phyloP scores from a whole-genome alignment of 441 rosid genomes.

The Biscutella laevigata region DNA sequence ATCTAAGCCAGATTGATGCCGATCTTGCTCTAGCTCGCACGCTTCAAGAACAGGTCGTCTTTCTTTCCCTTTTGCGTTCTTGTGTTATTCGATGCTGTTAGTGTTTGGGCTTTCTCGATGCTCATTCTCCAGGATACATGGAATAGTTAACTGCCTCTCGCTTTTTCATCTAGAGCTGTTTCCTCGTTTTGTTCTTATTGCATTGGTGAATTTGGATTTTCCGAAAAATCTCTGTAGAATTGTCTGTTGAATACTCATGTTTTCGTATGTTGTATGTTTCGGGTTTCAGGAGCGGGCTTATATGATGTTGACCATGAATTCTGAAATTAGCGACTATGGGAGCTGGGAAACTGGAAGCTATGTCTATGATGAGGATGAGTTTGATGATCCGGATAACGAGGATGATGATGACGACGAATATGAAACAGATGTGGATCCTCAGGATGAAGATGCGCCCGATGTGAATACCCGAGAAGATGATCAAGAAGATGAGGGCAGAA shows the following conservation, averaged over 20 bases:
- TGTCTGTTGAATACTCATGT: conserved; percentile 3
- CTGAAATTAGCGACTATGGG: conserved; percentile 63
- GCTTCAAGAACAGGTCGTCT: conserved; percentile 80
- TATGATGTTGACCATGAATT: conserved; percentile 68
- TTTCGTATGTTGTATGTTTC: neutral
- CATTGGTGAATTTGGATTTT: neutral
- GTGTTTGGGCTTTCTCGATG: neutral
- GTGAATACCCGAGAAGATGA: conserved; percentile 38
- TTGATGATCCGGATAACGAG: conserved; percentile 54
- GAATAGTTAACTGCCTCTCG: neutral
- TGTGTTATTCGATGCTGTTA: conserved; percentile 7
- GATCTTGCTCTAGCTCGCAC: conserved; percentile 92
- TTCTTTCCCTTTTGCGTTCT: neutral
- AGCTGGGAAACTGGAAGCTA: conserved; percentile 77
- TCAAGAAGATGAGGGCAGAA: conserved; percentile 25
- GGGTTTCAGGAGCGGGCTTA: conserved; percentile 69
- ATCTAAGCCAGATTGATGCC: conserved; percentile 81
- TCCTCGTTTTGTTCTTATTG: neutral
- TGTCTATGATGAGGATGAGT: conserved; percentile 56
- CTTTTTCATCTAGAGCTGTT: too few relatives aligned
- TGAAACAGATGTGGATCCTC: conserved; percentile 35
- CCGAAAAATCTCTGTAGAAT: neutral
- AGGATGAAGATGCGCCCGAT: conserved; percentile 49
- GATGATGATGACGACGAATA: conserved; percentile 32
- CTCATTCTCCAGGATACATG: neutral